Conservation (phyloP, 805 yeast species). For the Lachancea quebecensis region DNA sequence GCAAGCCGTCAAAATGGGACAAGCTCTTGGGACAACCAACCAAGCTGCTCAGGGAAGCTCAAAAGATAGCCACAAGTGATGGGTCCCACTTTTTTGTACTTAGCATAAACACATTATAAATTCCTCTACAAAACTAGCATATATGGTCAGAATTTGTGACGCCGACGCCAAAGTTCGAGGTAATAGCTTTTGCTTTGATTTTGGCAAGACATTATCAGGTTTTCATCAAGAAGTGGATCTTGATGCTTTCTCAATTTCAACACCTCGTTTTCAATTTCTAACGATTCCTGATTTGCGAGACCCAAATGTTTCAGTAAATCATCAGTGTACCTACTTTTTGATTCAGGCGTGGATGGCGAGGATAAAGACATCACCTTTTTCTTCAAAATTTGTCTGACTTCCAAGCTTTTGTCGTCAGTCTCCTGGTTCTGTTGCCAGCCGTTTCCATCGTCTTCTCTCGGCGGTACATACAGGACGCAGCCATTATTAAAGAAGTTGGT, state of each 20-base stretch:
- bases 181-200: conserved; percentile 19
- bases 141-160: conserved; percentile 9
- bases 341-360: neutral
- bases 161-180: conserved; percentile 23
- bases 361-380: neutral
- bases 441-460: neutral
- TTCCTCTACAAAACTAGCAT: neutral
- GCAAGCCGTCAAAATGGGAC: conserved; percentile 81
- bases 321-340: neutral
- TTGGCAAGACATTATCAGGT: conserved; percentile 6
- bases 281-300: neutral
- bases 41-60: conserved; percentile 4
- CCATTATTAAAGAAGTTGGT: conserved; percentile 25
- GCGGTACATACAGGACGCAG: conserved; percentile 22
- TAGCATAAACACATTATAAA: neutral
- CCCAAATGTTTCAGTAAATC: neutral
- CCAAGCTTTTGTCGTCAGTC: neutral
- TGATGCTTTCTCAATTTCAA: neutral
- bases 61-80: neutral
- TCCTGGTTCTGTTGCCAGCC: neutral
- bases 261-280: conserved; percentile 2
- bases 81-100: neutral
- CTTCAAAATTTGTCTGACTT: neutral
- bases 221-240: neutral
- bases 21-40: conserved; percentile 48